Percentiles rank a stretch among this genome's conserved stretches.
Evolutionary conservation across 768 basidiomycete genomes (phyloP).

Genomic region (Hortiboletus campestris): DNA sequence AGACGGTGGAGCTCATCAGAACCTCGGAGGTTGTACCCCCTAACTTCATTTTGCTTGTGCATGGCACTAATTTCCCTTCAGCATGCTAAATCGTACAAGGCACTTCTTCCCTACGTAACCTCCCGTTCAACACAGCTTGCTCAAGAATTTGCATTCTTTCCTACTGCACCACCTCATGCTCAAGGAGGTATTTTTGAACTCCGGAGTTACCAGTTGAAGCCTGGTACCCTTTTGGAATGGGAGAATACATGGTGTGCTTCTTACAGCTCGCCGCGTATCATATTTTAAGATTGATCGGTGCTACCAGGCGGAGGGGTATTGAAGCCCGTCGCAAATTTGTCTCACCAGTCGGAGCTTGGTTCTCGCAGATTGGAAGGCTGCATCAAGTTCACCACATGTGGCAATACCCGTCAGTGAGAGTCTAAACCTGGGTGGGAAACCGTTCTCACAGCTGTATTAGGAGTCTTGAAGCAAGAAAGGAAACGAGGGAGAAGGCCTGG

Average conservation of each 20-base stretch:
- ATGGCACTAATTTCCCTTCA: conserved; percentile 25
- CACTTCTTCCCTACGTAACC: conserved; percentile 72
- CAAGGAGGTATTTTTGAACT: conserved; percentile 94
- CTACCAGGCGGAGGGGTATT: conserved; percentile 80
- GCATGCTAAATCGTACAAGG: conserved; percentile 67
- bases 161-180: conserved; percentile 81
- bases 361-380: conserved; percentile 79
- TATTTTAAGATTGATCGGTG: conserved; percentile 4
- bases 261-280: neutral
- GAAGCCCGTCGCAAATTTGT: conserved; percentile 90
- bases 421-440: conserved; percentile 2
- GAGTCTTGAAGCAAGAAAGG: conserved; percentile 76
- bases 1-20: conserved; percentile 60
- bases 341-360: conserved; percentile 88
- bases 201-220: conserved; percentile 81
- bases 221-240: conserved; percentile 93
- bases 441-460: conserved; percentile 35
- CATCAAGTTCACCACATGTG: conserved; percentile 95
- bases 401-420: conserved; percentile 81
- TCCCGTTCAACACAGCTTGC: conserved; percentile 76
- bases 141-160: conserved; percentile 95
- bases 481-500: conserved; percentile 89
- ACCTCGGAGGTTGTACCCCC: conserved; percentile 56
- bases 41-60: neutral
- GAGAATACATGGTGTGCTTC: conserved; percentile 78